Conservation (phyloP, 768 basidiomycete species). For the Exidia glandulosa region DNA sequence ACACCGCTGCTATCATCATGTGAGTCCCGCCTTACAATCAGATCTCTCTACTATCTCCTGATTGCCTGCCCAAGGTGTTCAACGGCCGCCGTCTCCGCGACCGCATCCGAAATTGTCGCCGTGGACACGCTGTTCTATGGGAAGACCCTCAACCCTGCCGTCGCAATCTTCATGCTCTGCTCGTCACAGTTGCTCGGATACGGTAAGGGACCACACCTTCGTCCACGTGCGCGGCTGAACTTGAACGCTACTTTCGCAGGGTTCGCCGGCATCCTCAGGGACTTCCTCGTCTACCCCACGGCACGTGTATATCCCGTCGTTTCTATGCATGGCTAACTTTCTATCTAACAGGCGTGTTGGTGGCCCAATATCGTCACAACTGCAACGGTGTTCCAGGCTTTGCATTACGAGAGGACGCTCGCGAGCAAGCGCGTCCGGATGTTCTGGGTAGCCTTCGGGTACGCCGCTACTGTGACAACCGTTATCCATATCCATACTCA, state of each 20-base stretch:
- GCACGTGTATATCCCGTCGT: too few species aligned
- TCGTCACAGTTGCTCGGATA: slow-evolving; percentile 18
- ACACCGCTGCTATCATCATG: slow-evolving; percentile 19
- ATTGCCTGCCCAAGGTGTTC: slow-evolving; percentile 9
- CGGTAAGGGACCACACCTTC: background rate
- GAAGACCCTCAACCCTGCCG: slow-evolving; percentile 16
- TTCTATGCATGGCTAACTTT: too few species aligned
- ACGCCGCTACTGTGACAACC: slow-evolving; percentile 9
- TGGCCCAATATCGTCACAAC: slow-evolving; percentile 16
- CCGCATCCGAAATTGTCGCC: slow-evolving; percentile 23
- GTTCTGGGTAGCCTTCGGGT: slow-evolving; percentile 20
- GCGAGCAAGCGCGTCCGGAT: slow-evolving; percentile 15
- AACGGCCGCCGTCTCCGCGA: slow-evolving; percentile 21
- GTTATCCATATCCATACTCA: slow-evolving; percentile 6
- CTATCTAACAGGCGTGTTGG: too few species aligned
- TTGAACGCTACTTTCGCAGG: slow-evolving; percentile 10
- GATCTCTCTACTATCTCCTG: too few species aligned
- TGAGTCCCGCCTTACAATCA: background rate
- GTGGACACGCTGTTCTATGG: slow-evolving; percentile 17
- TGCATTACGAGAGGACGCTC: slow-evolving; percentile 16
- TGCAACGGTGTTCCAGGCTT: slow-evolving; percentile 19
- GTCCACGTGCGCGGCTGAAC: slow-evolving; percentile 6
- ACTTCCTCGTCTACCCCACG: background rate
- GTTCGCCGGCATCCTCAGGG: slow-evolving; percentile 1
- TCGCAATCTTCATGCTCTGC: slow-evolving; percentile 20